These are phyloP conservation scores for Logfia minima DNA, from an alignment of 129 eudicot genomes.

Conservation along the genomic window DNA sequence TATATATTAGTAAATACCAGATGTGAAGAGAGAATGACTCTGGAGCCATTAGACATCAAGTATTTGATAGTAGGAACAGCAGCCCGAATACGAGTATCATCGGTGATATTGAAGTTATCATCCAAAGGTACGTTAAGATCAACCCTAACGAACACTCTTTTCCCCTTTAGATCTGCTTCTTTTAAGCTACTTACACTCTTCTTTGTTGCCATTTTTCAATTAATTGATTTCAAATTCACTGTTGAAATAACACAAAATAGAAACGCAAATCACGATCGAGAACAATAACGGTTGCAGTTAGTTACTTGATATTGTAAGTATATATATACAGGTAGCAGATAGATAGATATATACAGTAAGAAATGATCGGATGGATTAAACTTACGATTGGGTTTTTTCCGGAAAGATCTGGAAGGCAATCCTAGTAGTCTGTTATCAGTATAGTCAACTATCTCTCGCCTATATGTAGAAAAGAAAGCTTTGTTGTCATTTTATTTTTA, in stretches of 20 bases:
- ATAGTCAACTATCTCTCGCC: background rate
- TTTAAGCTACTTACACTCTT: slow-evolving; percentile 67
- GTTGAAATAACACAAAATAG: background rate
- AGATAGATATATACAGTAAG: background rate
- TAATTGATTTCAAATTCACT: background rate
- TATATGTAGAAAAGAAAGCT: slow-evolving; percentile 6
- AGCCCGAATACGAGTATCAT: slow-evolving; percentile 68
- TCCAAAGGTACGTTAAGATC: slow-evolving; percentile 69
- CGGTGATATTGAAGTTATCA: slow-evolving; percentile 57
- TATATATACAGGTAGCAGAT: background rate
- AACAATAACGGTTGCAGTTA: background rate
- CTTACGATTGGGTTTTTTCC: background rate
- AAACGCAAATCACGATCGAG: slow-evolving; percentile 7
- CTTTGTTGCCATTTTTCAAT: slow-evolving; percentile 64
- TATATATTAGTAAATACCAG: slow-evolving; percentile 35
- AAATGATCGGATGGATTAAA: background rate
- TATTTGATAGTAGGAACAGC: slow-evolving; percentile 71
- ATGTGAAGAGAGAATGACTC: slow-evolving; percentile 60
- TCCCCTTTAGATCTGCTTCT: slow-evolving; percentile 74
- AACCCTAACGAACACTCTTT: slow-evolving; percentile 60
- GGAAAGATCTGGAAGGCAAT: slow-evolving; percentile 1
- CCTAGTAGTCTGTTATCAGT: background rate
- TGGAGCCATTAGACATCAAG: slow-evolving; percentile 56
- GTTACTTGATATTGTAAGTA: background rate
- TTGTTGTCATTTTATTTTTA: too few relatives aligned